Conservation (phyloP, 2,329 filamentous ascomycete genomes). For the Podosphaera fusca region DNA sequence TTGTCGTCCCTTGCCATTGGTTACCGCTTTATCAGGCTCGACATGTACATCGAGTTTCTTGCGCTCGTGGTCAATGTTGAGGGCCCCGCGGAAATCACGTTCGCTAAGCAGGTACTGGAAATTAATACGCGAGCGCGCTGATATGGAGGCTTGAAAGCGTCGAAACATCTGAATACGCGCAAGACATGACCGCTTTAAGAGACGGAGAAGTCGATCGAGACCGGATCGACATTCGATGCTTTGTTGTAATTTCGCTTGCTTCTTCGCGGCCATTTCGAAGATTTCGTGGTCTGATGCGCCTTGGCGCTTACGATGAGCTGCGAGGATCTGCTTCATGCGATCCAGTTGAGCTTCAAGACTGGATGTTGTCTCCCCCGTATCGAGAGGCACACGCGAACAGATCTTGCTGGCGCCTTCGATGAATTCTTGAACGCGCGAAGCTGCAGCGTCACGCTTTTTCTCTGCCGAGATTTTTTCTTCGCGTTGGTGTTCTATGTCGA, state of each 20-base stretch:
- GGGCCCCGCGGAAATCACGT: slow-evolving; percentile 63
- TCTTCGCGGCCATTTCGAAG: slow-evolving; percentile 21
- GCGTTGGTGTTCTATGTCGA: slow-evolving; percentile 25
- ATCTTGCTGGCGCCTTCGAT: slow-evolving; percentile 29
- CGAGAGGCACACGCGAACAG: slow-evolving; percentile 35
- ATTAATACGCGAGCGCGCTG: slow-evolving; percentile 59
- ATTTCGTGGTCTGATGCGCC: slow-evolving; percentile 46
- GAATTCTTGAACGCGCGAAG: slow-evolving; percentile 27
- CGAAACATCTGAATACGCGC: slow-evolving; percentile 56
- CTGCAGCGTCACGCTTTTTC: slow-evolving; percentile 24
- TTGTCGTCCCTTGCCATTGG: slow-evolving; percentile 46
- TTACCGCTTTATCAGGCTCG: slow-evolving; percentile 45
- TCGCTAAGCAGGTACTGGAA: slow-evolving; percentile 81
- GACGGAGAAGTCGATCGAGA: slow-evolving; percentile 19
- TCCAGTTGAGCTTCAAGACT: slow-evolving; percentile 31
- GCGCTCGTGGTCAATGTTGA: slow-evolving; percentile 55
- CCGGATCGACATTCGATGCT: slow-evolving; percentile 23
- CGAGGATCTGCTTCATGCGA: slow-evolving; percentile 33
- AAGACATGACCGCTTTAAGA: slow-evolving; percentile 35
- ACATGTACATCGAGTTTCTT: slow-evolving; percentile 58
- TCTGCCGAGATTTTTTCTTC: slow-evolving; percentile 23
- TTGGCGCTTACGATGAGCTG: slow-evolving; percentile 29
- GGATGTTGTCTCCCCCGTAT: slow-evolving; percentile 36
- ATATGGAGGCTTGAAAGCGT: slow-evolving; percentile 64
- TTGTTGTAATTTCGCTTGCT: slow-evolving; percentile 20